phyloP scores from a whole-genome alignment of 805 yeast genomes.

The Soucietia sequanensis region DNA sequence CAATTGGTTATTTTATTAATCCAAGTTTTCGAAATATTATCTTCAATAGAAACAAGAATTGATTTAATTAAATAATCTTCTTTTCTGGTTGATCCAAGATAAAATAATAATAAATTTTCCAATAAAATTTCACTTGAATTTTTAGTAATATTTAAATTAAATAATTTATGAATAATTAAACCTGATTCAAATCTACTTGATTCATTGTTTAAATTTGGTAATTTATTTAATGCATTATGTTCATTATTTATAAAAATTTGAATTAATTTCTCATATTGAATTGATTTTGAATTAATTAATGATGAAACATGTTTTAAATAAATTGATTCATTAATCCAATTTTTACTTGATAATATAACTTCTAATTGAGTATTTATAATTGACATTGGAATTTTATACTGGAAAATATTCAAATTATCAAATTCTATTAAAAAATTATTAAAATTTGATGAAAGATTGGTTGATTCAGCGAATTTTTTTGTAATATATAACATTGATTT shows the following conservation, averaged over 20 bases:
- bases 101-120: slow-evolving; percentile 45
- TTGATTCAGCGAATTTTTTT: slow-evolving; percentile 56
- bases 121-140: slow-evolving; percentile 50
- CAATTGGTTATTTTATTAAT: slow-evolving; percentile 58
- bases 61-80: slow-evolving; percentile 63
- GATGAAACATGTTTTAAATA: slow-evolving; percentile 48
- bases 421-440: slow-evolving; percentile 25
- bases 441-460: slow-evolving; percentile 24
- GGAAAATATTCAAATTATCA: slow-evolving; percentile 12
- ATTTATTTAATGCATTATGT: slow-evolving; percentile 28
- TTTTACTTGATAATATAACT: slow-evolving; percentile 45
- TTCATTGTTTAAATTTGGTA: slow-evolving; percentile 17
- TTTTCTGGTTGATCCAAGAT: slow-evolving; percentile 59
- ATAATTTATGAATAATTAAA: slow-evolving; percentile 49
- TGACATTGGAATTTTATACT: slow-evolving; percentile 34
- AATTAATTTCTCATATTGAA: slow-evolving; percentile 51
- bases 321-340: slow-evolving; percentile 43
- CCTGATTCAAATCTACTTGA: slow-evolving; percentile 42
- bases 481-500: slow-evolving; percentile 61
- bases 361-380: slow-evolving; percentile 66
- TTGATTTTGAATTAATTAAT: slow-evolving; percentile 33
- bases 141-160: slow-evolving; percentile 41
- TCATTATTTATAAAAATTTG: slow-evolving; percentile 64
- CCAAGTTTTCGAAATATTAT: slow-evolving; percentile 57
- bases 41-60: slow-evolving; percentile 59